phyloP scores from a whole-genome alignment of 179 eudicot genomes.

The Vitellaria paradoxa region DNA sequence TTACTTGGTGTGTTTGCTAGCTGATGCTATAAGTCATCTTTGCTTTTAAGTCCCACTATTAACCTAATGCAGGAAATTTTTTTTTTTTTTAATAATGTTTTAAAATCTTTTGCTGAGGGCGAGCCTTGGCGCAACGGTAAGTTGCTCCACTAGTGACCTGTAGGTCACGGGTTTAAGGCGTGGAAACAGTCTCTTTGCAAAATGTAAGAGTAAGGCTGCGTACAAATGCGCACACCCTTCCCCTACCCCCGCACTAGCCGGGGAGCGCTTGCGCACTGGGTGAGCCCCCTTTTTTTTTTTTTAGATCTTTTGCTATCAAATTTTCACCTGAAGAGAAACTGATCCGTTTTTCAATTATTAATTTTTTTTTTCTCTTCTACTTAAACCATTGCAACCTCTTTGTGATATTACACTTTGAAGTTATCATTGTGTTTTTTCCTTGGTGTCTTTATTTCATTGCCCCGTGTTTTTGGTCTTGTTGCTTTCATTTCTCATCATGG shows the following conservation, averaged over 20 bases:
- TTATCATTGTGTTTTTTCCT: constrained; percentile 3
- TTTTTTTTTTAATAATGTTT: too few relatives aligned
- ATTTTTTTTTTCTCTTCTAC: too few relatives aligned
- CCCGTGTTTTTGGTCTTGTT: constrained; percentile 5
- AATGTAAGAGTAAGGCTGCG: too few relatives aligned
- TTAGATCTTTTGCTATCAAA: not conserved
- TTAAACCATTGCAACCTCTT: not conserved
- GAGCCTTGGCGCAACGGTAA: too few relatives aligned
- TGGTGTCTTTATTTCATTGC: not conserved
- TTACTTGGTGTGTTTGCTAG: constrained; percentile 9
- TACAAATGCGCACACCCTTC: too few relatives aligned
- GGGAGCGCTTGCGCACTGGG: too few relatives aligned
- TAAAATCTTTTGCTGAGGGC: too few relatives aligned
- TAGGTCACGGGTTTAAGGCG: too few relatives aligned
- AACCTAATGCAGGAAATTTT: not conserved
- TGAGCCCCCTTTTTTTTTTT: not conserved
- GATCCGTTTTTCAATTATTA: not conserved
- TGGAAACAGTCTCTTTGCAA: too few relatives aligned
- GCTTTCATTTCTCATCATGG: constrained; percentile 29
- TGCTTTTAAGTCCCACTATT: not conserved
- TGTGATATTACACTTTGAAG: constrained; percentile 6
- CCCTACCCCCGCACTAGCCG: too few relatives aligned
- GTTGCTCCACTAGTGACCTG: too few relatives aligned
- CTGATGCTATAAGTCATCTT: not conserved
- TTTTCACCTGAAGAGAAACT: not conserved